Evolutionary conservation across 192 early-diverging fungal species (phyloP), one percentile per base, ranked within the genome.

Genomic region (Dissophora globulifera): DNA sequence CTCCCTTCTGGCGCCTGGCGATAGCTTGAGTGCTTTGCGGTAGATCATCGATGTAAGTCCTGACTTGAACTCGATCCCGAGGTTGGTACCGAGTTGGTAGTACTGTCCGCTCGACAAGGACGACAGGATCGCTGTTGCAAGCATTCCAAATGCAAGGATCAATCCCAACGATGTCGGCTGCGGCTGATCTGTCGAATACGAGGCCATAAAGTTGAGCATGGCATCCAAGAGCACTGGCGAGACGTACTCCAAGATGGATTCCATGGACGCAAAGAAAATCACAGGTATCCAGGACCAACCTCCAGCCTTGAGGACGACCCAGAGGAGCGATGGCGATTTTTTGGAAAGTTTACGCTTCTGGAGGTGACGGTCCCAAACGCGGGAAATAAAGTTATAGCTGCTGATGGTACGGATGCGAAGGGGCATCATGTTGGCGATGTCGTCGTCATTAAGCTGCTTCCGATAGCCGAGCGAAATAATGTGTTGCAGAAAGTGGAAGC

Each of bases 11-110:
- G 68, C 68, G 2, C 55, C 58, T 0, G 80, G 76, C 4, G 67
- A 70, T 0, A 82, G 59, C 10, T 50, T 54, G 11, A 82, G 58
- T 0, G 75, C 54, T 40, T 82, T 82, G 4, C 59, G 68, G 42
- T 82, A 82, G 27, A 82, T 62, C 43, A 78, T 62, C 7, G 74
- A 78, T 0, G 57, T 67, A 41, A 82, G 27, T 0, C 69, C 80
- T 0, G 63, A 58, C 47, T 67, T 65, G 38, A 82, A 30, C 23
- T 62, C 55, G 33, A 80, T 54, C 0, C 60, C 60, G 0, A 63
- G 22, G 27, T 75, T 72, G 22, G 51, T 64, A 13, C 43, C 40
- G 0, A 27, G 27, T 20, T 64, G 65, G 10, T 47, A 35, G 19
- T 42, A 74, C 29, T 69, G 70, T 12, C 52, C 50, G 12, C 46